A percentile compares a stretch with the other conserved stretches of the same genome.
These are phyloP conservation scores for Spironucleus salmonicida DNA, from an alignment of 208 protist genomes.

Conservation along the genomic window DNA sequence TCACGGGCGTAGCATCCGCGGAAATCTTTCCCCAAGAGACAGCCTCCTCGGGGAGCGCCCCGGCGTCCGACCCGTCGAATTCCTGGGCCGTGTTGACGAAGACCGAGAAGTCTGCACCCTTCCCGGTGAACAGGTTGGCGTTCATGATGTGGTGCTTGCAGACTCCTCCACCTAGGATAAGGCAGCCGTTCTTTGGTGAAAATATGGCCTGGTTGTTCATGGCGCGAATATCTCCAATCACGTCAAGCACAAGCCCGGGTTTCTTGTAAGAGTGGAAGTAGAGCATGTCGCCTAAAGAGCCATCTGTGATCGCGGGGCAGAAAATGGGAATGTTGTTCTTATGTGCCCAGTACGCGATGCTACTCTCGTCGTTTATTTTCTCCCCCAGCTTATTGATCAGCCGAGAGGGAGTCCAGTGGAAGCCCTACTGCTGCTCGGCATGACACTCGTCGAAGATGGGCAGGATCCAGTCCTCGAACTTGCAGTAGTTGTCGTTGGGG, in stretches of 20 bases:
- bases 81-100: conserved; percentile 82
- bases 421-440: conserved; percentile 58
- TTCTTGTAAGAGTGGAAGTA: conserved; percentile 93
- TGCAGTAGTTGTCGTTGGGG: conserved; percentile 96
- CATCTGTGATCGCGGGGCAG: conserved; percentile 90
- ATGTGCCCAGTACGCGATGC: conserved; percentile 88
- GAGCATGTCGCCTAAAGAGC: conserved; percentile 96
- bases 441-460: conserved; percentile 80
- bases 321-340: conserved; percentile 95
- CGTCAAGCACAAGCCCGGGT: conserved; percentile 81
- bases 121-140: conserved; percentile 89
- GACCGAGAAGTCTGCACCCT: conserved; percentile 90
- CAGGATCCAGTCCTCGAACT: conserved; percentile 96
- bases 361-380: conserved; percentile 72
- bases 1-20: conserved; percentile 75
- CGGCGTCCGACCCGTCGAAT: conserved; percentile 91
- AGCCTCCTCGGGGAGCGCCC: conserved; percentile 88
- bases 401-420: conserved; percentile 71
- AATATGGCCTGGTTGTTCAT: conserved; percentile 81
- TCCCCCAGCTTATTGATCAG: conserved; percentile 83
- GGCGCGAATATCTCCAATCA: conserved; percentile 73
- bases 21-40: conserved; percentile 93
- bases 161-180: conserved; percentile 89
- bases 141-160: conserved; percentile 97
- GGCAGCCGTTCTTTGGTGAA: conserved; percentile 75